Evolutionary conservation across 2,329 filamentous ascomycete genomes (phyloP).

Genomic region (Sarocladium brachiariae): DNA sequence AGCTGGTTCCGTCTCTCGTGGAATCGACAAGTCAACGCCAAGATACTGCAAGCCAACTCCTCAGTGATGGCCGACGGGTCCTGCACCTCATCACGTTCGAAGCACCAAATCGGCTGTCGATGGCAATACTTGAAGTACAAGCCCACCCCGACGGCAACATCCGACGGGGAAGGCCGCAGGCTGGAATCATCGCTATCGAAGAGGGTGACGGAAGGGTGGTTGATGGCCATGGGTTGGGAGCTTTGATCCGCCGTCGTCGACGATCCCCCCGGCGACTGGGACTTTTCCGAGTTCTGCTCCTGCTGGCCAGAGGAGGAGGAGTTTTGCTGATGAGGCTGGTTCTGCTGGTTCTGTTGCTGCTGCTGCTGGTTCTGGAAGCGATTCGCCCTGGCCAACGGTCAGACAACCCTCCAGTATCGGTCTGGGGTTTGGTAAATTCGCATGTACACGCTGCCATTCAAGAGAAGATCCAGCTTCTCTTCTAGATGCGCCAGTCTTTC

Average conservation of each 20-base stretch:
- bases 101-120: constrained; percentile 38
- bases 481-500: constrained; percentile 44
- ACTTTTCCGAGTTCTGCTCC: constrained; percentile 23
- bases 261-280: constrained; percentile 23
- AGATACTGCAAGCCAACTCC: constrained; percentile 34
- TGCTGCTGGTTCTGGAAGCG: constrained; percentile 3
- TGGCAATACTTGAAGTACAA: constrained; percentile 38
- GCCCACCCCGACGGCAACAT: constrained; percentile 27
- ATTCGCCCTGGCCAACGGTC: constrained; percentile 15
- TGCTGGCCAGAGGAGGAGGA: not conserved
- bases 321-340: not conserved
- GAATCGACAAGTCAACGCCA: constrained; percentile 33
- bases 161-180: constrained; percentile 23
- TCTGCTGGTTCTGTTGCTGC: constrained; percentile 8
- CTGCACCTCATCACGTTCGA: constrained; percentile 33
- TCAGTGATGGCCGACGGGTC: constrained; percentile 28
- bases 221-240: constrained; percentile 17
- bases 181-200: constrained; percentile 22
- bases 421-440: not conserved
- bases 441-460: constrained; percentile 33
- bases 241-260: constrained; percentile 5
- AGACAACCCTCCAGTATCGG: constrained; percentile 14
- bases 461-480: constrained; percentile 43
- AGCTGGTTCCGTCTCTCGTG: constrained; percentile 26
- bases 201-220: constrained; percentile 18